Percentiles rank a stretch among this genome's conserved stretches.
Evolutionary conservation across 202 grass and related monocot genomes (phyloP).

Genomic region (Tripidium arundinaceum): DNA sequence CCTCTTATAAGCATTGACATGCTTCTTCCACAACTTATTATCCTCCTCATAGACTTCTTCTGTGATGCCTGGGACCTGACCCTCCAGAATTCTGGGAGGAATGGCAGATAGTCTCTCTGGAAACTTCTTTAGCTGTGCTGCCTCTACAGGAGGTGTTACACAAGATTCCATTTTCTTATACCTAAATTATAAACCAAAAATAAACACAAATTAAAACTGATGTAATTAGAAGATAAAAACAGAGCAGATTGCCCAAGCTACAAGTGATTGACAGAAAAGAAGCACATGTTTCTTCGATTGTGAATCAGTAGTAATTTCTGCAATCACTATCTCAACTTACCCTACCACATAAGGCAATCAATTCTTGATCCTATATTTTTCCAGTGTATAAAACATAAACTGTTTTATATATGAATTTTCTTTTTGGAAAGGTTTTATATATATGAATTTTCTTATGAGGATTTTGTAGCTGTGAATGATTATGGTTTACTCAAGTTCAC

Average conservation of each 20-base stretch:
- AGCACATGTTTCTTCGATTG: background rate
- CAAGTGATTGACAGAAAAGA: background rate
- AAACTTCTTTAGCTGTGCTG: slow-evolving; percentile 56
- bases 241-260: background rate
- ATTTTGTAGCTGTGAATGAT: background rate
- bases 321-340: background rate
- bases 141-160: slow-evolving; percentile 39
- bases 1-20: slow-evolving; percentile 72
- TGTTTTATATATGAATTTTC: background rate
- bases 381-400: background rate
- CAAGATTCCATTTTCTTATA: slow-evolving; percentile 86
- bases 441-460: background rate
- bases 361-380: background rate
- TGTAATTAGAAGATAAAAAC: background rate
- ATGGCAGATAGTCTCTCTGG: slow-evolving; percentile 59
- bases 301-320: background rate
- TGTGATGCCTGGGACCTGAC: slow-evolving; percentile 48
- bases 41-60: slow-evolving; percentile 58
- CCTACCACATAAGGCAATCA: background rate
- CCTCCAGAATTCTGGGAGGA: slow-evolving; percentile 65
- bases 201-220: slow-evolving; percentile 3
- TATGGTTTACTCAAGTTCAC: slow-evolving; percentile 11
- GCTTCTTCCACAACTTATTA: slow-evolving; percentile 67
- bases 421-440: no score
- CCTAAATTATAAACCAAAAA: slow-evolving; percentile 40